Evolutionary conservation across 192 early-diverging fungal species (phyloP).

Genomic region (Backusella australiensis): DNA sequence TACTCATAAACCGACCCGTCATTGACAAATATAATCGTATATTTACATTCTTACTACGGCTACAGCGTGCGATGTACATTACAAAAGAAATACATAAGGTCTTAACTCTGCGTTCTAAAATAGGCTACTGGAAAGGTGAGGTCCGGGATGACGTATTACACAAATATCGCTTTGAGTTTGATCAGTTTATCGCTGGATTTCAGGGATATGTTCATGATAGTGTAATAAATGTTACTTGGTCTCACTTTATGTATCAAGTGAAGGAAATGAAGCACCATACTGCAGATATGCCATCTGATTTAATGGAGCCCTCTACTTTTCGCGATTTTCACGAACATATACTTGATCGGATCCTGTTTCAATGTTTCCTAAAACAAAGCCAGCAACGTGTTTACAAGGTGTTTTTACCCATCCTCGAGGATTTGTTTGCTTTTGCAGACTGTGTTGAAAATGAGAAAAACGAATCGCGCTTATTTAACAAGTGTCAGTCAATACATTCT

Average conservation of each 20-base stretch:
- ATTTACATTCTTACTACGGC: conserved; percentile 47
- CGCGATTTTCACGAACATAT: conserved; percentile 44
- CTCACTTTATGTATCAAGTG: conserved; percentile 40
- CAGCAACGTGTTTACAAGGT: conserved; percentile 42
- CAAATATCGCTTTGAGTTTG: conserved; percentile 43
- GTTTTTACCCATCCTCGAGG: conserved; percentile 35
- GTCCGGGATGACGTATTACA: conserved; percentile 22
- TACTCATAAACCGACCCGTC: conserved; percentile 37
- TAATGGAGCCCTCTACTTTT: conserved; percentile 40
- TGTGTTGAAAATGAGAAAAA: conserved; percentile 13
- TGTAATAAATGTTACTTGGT: conserved; percentile 45
- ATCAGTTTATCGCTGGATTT: conserved; percentile 48
- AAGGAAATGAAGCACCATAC: not conserved
- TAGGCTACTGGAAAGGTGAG: not conserved
- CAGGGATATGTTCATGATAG: conserved; percentile 42
- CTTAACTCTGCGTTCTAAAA: conserved; percentile 25
- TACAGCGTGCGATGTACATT: conserved; percentile 34
- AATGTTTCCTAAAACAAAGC: conserved; percentile 44
- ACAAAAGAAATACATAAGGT: conserved; percentile 36
- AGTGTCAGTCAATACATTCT: conserved; percentile 16
- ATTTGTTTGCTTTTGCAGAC: conserved; percentile 22
- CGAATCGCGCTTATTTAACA: conserved; percentile 10
- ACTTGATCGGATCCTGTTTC: conserved; percentile 44
- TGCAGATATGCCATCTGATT: conserved; percentile 7
- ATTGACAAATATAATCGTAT: conserved; percentile 47